Evolutionary conservation across 192 early-diverging fungal species (phyloP).

Genomic region (Podila epicladia): DNA sequence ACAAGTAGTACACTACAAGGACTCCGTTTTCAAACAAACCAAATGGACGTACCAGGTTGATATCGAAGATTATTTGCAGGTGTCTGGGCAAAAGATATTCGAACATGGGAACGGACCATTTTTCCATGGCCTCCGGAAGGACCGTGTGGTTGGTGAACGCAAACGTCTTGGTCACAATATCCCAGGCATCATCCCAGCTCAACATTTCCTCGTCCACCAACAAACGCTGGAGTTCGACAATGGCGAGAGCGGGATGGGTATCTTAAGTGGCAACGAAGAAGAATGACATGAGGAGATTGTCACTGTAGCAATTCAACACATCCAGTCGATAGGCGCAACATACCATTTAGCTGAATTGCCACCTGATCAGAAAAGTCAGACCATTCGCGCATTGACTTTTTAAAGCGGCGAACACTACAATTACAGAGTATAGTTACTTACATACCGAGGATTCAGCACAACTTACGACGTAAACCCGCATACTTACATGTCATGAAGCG

Average conservation of each 20-base stretch:
- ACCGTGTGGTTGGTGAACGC: constrained; percentile 99
- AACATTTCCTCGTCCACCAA: constrained; percentile 91
- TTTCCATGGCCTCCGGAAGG: constrained; percentile 97
- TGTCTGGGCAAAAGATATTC: constrained; percentile 94
- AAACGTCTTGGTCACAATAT: constrained; percentile 88
- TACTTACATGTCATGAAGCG: constrained; percentile 78
- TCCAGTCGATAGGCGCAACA: not conserved
- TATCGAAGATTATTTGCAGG: constrained; percentile 99
- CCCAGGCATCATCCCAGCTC: constrained; percentile 96
- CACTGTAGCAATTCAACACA: not conserved
- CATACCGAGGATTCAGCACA: not conserved
- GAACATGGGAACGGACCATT: constrained; percentile 96
- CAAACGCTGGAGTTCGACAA: constrained; percentile 93
- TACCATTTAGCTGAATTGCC: constrained; percentile 95
- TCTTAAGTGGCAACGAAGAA: constrained; percentile 53
- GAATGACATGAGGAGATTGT: not conserved
- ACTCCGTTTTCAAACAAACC: not conserved
- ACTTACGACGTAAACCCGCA: not conserved
- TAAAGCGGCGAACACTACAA: constrained; percentile 87
- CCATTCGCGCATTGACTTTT: constrained; percentile 86
- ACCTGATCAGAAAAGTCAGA: constrained; percentile 91
- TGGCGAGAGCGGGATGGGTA: constrained; percentile 96
- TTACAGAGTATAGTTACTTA: not conserved
- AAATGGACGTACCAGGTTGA: constrained; percentile 77
- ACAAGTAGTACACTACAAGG: not conserved